These are phyloP conservation scores for Erigeron canadensis DNA, from an alignment of 129 eudicot species.

Conservation along the genomic window DNA sequence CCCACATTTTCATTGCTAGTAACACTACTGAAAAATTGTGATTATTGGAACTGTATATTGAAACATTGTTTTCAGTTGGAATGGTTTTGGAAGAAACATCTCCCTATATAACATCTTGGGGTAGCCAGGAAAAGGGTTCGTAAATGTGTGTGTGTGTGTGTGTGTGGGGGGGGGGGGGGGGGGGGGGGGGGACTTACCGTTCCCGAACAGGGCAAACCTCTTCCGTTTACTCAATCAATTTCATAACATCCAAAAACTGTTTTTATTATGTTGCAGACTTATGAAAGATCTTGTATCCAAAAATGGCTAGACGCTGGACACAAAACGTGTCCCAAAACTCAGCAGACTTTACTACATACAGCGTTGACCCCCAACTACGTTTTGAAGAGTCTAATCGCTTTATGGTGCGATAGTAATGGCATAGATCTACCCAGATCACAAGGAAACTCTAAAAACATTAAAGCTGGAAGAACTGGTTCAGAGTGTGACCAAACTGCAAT, in stretches of 20 bases:
- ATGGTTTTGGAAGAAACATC: no score
- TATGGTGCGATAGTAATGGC: slow-evolving; percentile 1
- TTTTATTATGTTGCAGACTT: slow-evolving; percentile 48
- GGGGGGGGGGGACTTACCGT: no score
- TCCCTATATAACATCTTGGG: no score
- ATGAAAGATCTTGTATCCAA: slow-evolving; percentile 73
- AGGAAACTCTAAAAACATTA: neutral
- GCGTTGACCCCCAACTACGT: slow-evolving; percentile 61
- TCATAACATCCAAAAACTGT: no score
- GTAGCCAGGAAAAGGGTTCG: no score
- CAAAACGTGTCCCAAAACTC: slow-evolving; percentile 84
- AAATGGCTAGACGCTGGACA: slow-evolving; percentile 92
- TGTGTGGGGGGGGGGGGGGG: no score
- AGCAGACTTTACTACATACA: slow-evolving; percentile 68
- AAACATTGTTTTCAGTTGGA: no score
- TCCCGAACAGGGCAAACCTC: no score
- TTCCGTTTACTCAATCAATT: no score
- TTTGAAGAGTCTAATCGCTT: slow-evolving; percentile 1
- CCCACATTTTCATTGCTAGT: neutral
- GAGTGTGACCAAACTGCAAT: slow-evolving; percentile 6
- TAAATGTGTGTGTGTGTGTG: no score
- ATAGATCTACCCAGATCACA: slow-evolving; percentile 10
- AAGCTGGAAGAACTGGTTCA: slow-evolving; percentile 3
- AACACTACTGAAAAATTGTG: no score
- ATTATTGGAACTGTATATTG: neutral